phyloP scores from a whole-genome alignment of 106 monocot genomes.

The Platanthera guangdongensis region DNA sequence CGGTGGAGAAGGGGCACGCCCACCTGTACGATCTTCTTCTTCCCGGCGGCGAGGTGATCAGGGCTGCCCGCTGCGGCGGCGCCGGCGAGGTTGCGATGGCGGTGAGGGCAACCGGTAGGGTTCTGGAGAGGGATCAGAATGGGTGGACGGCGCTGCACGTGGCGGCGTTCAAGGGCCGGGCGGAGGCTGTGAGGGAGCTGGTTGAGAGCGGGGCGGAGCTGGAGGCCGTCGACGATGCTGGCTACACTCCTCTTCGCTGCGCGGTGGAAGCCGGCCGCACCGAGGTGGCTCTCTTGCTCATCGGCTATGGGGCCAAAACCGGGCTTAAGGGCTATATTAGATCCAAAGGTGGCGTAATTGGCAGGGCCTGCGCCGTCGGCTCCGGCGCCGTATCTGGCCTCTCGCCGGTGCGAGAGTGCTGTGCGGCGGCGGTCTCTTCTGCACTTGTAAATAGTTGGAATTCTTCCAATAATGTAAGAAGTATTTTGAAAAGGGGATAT shows the following conservation, averaged over 20 bases:
- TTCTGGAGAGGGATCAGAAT: constrained; percentile 22
- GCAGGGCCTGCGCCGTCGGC: not conserved
- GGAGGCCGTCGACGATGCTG: constrained; percentile 20
- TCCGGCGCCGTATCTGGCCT: not conserved
- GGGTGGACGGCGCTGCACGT: constrained; percentile 36
- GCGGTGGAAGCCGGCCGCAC: constrained; percentile 26
- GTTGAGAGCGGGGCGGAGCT: constrained; percentile 17
- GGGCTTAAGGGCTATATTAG: constrained; percentile 18
- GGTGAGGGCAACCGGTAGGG: constrained; percentile 2
- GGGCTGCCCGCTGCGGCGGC: constrained; percentile 14
- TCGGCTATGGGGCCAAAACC: constrained; percentile 12
- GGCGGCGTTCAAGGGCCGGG: constrained; percentile 27
- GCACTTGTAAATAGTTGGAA: not conserved
- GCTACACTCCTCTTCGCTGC: constrained; percentile 29
- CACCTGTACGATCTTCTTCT: constrained; percentile 18
- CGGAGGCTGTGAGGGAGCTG: constrained; percentile 13
- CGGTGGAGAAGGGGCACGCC: constrained; percentile 21
- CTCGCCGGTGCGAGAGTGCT: not conserved
- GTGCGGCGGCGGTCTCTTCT: constrained; percentile 2
- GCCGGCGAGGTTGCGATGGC: not conserved
- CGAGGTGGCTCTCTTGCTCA: constrained; percentile 21
- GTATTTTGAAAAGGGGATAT: not conserved
- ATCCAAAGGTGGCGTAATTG: not conserved
- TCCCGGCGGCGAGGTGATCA: constrained; percentile 4
- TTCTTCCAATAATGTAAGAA: not conserved